Evolutionary conservation across 371 early-diverging fungal genomes (phyloP), one percentile per base, ranked within the genome.

Genomic region (Lichtheimia ornata): DNA sequence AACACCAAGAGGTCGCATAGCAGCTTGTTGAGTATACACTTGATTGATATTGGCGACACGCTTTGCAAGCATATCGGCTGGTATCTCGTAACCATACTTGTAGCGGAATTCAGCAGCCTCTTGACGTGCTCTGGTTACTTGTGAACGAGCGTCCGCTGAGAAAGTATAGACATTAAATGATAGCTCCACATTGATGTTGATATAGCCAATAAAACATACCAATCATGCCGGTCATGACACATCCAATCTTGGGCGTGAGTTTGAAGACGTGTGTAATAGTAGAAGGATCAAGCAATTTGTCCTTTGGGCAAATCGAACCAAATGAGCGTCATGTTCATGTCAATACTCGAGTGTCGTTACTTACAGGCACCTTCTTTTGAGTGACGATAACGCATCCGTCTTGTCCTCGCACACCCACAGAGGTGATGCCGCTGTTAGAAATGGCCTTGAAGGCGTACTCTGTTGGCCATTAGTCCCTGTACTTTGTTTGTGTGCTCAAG

Each of bases 381-480:
- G 97, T 95, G 62, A 91, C 91, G 53, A 97, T 84, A 18, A 97
- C 98, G 53, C 88, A 92, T 61, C 91, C 88, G 77, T 95, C 96
- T 70, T 94, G 88, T 53, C 98, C 98, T 58, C 96, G 89, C 35
- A 98, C 90, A 50, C 95, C 98, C 42, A 99, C 90, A 22, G 96
- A 92, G 15, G 99, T 99, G 63, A 94, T 80, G 50, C 95, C 97
- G 44, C 94, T 88, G 72, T 94, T 96, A 25, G 95, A 88, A 70
- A 99, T 98, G 18, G 98, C 99, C 81, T 99, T 99, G 83, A 98
- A 98, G 42, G 99, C 98, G 83, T 99, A 99, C 72, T 99, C 99
- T 45, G 6, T 44, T 24, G 24, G 2, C 24, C 27, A 20, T 25
- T 5, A 17, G 13, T 27, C 3, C 14, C 25, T 22, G 22, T 56